These are phyloP conservation scores for Mycena vitilis DNA, from an alignment of 768 basidiomycete species.

Conservation along the genomic window DNA sequence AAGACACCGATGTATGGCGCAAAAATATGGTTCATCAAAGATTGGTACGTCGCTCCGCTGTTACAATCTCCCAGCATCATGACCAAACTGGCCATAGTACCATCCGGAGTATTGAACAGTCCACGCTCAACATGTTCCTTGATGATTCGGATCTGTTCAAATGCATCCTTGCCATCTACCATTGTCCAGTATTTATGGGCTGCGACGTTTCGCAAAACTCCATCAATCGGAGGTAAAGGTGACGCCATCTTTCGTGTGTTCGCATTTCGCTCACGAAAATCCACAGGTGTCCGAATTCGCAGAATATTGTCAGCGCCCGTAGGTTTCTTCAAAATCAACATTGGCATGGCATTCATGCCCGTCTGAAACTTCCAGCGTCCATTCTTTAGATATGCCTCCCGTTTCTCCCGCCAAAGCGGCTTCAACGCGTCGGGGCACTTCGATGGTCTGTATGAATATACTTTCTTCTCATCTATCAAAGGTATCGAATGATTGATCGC, in stretches of 20 bases:
- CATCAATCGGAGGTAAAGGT: constrained; percentile 1
- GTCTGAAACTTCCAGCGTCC: constrained; percentile 4
- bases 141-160: constrained; percentile 51
- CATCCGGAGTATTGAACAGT: constrained; percentile 44
- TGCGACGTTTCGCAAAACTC: background rate
- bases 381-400: constrained; percentile 3
- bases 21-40: constrained; percentile 54
- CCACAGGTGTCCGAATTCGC: background rate
- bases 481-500: constrained; percentile 43
- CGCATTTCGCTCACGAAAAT: background rate
- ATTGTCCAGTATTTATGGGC: background rate
- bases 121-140: constrained; percentile 41
- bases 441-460: constrained; percentile 40
- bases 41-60: constrained; percentile 51
- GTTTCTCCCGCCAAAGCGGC: constrained; percentile 3
- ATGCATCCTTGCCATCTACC: constrained; percentile 50
- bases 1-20: constrained; percentile 46
- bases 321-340: constrained; percentile 8
- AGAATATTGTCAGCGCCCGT: background rate
- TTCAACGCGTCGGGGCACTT: constrained; percentile 36
- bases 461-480: constrained; percentile 40
- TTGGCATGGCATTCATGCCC: constrained; percentile 1
- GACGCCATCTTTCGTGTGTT: constrained; percentile 2
- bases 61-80: constrained; percentile 43
- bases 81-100: constrained; percentile 49